A percentile compares a stretch with the other conserved stretches of the same genome.
These are phyloP conservation scores for Balamuthia mandrillaris DNA, from an alignment of 208 protist genomes.

Conservation along the genomic window DNA sequence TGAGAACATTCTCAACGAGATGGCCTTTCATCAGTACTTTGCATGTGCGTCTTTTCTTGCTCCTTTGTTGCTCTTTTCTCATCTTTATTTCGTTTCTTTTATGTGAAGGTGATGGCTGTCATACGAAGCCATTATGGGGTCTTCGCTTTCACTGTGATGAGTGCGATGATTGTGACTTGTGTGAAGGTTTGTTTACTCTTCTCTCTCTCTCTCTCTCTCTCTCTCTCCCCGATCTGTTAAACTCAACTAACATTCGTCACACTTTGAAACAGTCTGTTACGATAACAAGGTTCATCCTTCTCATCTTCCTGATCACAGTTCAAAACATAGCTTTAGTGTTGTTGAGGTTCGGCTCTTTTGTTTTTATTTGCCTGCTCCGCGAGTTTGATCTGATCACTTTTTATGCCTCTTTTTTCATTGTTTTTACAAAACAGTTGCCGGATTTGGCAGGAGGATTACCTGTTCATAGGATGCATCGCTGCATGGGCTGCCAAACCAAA, in stretches of 20 bases:
- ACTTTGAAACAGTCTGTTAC: constrained; percentile 12
- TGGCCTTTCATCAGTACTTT: constrained; percentile 54
- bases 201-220: neutral
- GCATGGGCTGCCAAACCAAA: constrained; percentile 6
- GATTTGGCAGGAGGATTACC: constrained; percentile 4
- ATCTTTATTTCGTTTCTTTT: too few relatives aligned
- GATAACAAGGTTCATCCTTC: constrained; percentile 23
- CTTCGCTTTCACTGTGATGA: constrained; percentile 50
- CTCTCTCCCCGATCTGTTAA: neutral
- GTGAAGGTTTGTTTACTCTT: constrained; percentile 44
- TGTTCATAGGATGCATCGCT: constrained; percentile 22
- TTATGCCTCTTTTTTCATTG: neutral
- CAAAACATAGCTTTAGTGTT: constrained; percentile 17
- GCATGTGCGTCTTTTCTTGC: constrained; percentile 15
- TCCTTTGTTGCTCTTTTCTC: too few relatives aligned
- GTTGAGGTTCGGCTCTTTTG: constrained; percentile 4
- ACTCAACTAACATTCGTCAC: too few relatives aligned
- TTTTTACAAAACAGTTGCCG: neutral
- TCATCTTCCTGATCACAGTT: neutral
- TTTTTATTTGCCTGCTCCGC: neutral
- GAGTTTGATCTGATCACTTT: too few relatives aligned
- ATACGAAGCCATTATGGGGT: constrained; percentile 53
- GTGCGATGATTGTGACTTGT: constrained; percentile 58
- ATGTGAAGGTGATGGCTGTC: constrained; percentile 38
- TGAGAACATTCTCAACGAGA: constrained; percentile 45